phyloP scores from a whole-genome alignment of 331 rosid genomes.

The Malus hybrid region DNA sequence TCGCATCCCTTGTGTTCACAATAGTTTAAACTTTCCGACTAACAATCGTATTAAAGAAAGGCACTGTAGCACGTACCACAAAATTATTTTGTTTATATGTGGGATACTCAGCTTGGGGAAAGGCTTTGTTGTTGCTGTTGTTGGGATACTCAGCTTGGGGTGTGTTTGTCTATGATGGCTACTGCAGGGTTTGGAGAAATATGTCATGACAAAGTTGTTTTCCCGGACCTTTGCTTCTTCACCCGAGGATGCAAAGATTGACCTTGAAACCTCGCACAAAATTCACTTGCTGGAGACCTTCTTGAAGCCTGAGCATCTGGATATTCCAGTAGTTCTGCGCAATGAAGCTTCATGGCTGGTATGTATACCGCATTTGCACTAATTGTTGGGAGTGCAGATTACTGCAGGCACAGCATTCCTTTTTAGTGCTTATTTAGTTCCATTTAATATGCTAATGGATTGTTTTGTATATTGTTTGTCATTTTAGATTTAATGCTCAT shows the following conservation, averaged over 20 bases:
- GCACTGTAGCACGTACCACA: background rate
- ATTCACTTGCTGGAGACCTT: conserved; percentile 48
- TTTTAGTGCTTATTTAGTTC: background rate
- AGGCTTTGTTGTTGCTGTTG: too few species aligned
- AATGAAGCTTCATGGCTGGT: conserved; percentile 71
- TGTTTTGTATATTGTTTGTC: background rate
- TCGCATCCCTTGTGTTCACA: background rate
- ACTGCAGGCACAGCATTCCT: background rate
- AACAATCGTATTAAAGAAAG: background rate
- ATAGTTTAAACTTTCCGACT: background rate
- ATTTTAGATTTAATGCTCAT: background rate
- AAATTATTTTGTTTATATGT: background rate
- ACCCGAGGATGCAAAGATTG: conserved; percentile 44
- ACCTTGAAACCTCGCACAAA: conserved; percentile 43
- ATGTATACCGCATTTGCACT: conserved; percentile 11
- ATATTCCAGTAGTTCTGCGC: conserved; percentile 43
- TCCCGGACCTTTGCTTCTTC: conserved; percentile 47
- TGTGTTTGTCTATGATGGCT: background rate
- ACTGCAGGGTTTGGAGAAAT: conserved; percentile 67
- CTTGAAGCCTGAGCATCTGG: conserved; percentile 67
- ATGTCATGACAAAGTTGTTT: conserved; percentile 70
- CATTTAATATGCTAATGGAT: background rate
- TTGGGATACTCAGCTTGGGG: background rate
- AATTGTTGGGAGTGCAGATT: background rate
- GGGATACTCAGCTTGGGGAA: background rate